Evolutionary conservation across 441 rosid genomes (phyloP).

Genomic region (Croton laevigatus): DNA sequence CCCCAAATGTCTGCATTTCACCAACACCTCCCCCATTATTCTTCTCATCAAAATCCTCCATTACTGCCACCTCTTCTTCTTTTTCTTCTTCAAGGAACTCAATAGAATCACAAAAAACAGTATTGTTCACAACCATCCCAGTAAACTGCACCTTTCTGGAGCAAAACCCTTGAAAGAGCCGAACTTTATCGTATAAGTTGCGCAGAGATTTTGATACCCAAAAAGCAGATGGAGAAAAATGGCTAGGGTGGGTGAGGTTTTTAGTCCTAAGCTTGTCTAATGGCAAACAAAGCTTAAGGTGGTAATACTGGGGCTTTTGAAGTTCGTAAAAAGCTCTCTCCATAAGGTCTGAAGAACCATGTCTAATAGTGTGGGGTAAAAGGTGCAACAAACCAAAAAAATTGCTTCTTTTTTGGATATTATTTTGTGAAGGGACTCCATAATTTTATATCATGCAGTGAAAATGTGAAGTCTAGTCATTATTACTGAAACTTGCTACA

Average conservation of each 20-base stretch:
- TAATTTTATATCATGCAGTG: conserved; percentile 21
- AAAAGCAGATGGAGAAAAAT: conserved; percentile 29
- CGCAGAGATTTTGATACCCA: conserved; percentile 45
- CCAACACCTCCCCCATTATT: conserved; percentile 22
- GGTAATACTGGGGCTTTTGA: conserved; percentile 26
- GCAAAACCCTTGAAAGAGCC: conserved; percentile 34
- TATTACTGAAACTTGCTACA: conserved; percentile 40
- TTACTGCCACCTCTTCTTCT: conserved; percentile 31
- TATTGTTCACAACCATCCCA: conserved; percentile 51
- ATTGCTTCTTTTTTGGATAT: neutral
- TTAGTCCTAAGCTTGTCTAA: conserved; percentile 25
- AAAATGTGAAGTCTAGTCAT: conserved; percentile 22
- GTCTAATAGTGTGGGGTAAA: conserved; percentile 28
- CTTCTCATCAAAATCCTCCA: conserved; percentile 49
- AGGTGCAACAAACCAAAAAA: conserved; percentile 2
- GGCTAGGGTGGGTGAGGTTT: conserved; percentile 15
- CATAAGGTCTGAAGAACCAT: conserved; percentile 34
- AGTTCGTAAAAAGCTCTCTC: conserved; percentile 47
- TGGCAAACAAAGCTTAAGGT: conserved; percentile 42
- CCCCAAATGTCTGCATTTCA: conserved; percentile 38
- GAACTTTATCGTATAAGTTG: conserved; percentile 31
- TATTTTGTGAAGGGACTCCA: conserved; percentile 22
- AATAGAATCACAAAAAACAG: conserved; percentile 41
- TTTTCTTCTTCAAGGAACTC: conserved; percentile 30
- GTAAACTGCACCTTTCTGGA: conserved; percentile 27